A percentile compares a stretch with the other conserved stretches of the same genome.
Conservation (phyloP, 2,329 filamentous ascomycete genomes). For the Pseudogymnoascus sp. region DNA sequence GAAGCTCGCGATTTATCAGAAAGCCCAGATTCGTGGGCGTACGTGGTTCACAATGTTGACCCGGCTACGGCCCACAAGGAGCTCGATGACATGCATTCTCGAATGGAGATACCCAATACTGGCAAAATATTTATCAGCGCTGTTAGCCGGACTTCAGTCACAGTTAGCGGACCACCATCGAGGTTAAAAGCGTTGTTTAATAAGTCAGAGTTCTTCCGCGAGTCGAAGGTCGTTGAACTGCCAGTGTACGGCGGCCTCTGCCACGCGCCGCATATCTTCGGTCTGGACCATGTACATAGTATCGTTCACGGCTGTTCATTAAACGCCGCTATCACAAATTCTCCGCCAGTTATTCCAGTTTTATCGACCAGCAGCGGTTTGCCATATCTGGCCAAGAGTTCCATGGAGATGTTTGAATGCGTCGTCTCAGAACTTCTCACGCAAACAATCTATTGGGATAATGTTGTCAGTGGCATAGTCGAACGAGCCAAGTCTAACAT, state of each 20-base stretch:
- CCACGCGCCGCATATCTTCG: background rate
- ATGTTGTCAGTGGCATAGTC: constrained; percentile 1
- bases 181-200: background rate
- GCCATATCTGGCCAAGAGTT: background rate
- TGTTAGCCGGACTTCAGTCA: background rate
- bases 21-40: background rate
- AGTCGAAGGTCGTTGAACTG: background rate
- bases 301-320: background rate
- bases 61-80: background rate
- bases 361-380: background rate
- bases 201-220: background rate
- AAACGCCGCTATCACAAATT: background rate
- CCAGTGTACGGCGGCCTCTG: constrained; percentile 2
- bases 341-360: background rate
- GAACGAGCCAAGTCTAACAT: background rate
- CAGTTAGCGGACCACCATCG: background rate
- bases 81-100: background rate
- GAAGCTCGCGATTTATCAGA: background rate
- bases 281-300: background rate
- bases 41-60: background rate
- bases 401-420: background rate
- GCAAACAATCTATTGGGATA: background rate
- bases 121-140: background rate
- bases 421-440: background rate
- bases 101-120: background rate